phyloP scores from a whole-genome alignment of 768 basidiomycete genomes.

The Leccinum aurantiacum region DNA sequence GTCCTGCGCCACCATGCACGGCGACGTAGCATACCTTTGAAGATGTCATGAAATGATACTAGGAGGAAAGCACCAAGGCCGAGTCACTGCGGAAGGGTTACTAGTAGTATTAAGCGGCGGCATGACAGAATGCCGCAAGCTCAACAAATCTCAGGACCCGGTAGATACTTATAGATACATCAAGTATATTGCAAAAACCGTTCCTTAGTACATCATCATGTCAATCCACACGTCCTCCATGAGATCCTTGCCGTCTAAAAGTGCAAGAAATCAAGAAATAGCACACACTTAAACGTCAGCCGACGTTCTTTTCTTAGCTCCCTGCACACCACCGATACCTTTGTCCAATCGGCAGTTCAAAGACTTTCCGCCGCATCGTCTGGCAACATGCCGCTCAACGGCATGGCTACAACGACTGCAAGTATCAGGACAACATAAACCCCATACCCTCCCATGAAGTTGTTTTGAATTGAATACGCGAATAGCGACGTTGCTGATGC shows the following conservation, averaged over 20 bases:
- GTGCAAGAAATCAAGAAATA: conserved; percentile 9
- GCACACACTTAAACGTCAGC: conserved; percentile 10
- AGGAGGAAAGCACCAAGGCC: not conserved
- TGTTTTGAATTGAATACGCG: conserved; percentile 36
- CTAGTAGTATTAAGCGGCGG: too few relatives aligned
- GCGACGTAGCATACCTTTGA: conserved; percentile 45
- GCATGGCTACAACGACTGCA: conserved; percentile 15
- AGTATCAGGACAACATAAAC: conserved; percentile 34
- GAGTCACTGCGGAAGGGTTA: too few relatives aligned
- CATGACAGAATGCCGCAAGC: too few relatives aligned
- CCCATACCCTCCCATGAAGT: conserved; percentile 37
- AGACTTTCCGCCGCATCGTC: conserved; percentile 18
- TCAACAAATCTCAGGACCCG: not conserved
- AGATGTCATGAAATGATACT: conserved; percentile 7
- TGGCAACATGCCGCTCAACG: conserved; percentile 24
- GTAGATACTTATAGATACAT: conserved; percentile 29
- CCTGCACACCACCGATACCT: not conserved
- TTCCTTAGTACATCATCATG: conserved; percentile 1
- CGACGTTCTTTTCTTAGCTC: not conserved
- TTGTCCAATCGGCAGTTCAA: conserved; percentile 16
- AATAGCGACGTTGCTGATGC: conserved; percentile 35
- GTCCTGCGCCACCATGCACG: conserved; percentile 79
- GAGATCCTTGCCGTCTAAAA: conserved; percentile 5
- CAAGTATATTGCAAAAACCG: conserved; percentile 17
- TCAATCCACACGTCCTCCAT: not conserved